phyloP scores from a whole-genome alignment of 306 rosid genomes.

The Purshia tridentata region DNA sequence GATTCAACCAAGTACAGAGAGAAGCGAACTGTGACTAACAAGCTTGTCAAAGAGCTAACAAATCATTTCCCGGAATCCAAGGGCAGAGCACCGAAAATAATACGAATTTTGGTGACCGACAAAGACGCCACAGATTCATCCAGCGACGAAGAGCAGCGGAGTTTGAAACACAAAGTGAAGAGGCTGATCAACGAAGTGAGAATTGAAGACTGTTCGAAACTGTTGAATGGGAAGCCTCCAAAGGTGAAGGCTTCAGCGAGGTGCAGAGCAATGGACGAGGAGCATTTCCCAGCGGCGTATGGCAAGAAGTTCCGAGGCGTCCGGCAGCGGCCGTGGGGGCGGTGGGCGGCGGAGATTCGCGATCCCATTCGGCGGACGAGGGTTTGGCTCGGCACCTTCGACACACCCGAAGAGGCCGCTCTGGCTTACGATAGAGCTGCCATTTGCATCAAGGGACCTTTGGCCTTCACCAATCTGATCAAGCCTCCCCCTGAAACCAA shows the following conservation, averaged over 20 bases:
- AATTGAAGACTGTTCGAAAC: constrained; percentile 10
- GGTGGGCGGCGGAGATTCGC: constrained; percentile 65
- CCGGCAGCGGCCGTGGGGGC: constrained; percentile 51
- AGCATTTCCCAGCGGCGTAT: not conserved
- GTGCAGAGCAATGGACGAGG: not conserved
- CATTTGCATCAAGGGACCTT: constrained; percentile 44
- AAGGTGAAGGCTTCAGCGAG: not conserved
- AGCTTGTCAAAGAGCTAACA: constrained; percentile 15
- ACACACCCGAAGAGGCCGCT: constrained; percentile 64
- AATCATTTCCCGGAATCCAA: not conserved
- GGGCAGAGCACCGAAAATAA: constrained; percentile 10
- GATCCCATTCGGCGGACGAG: constrained; percentile 35
- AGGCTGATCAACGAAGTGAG: constrained; percentile 43
- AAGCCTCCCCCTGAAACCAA: not conserved
- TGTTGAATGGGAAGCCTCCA: too few relatives aligned
- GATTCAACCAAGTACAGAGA: constrained; percentile 24
- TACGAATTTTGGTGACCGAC: constrained; percentile 50
- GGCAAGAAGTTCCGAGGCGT: constrained; percentile 48
- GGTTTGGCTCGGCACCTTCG: constrained; percentile 60
- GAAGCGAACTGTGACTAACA: constrained; percentile 28
- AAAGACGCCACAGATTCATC: constrained; percentile 57
- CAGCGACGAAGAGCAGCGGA: constrained; percentile 31
- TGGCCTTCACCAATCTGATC: constrained; percentile 54
- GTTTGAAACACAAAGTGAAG: constrained; percentile 19
- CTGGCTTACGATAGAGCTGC: constrained; percentile 60